These are phyloP conservation scores for Carex scoparia DNA, from an alignment of 176 grass and related monocot species.

Conservation along the genomic window DNA sequence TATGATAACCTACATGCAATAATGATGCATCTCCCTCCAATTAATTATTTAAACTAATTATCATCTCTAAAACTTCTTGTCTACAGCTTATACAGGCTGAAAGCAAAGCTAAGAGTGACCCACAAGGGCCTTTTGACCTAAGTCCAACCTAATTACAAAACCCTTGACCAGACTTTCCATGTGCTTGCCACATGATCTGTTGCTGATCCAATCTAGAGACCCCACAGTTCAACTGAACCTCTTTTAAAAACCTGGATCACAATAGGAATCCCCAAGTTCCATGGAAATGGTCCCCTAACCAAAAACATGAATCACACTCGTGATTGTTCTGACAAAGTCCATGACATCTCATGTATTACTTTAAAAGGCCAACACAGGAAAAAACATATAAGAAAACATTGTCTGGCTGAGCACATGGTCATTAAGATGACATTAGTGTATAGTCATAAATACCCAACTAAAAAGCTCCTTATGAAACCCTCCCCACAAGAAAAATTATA, in stretches of 20 bases:
- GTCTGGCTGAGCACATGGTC: slow-evolving; percentile 14
- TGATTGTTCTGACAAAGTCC: slow-evolving; percentile 7
- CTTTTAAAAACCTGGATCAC: neutral
- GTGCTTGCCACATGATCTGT: slow-evolving; percentile 25
- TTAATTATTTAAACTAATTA: slow-evolving; percentile 5
- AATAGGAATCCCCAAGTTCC: slow-evolving; percentile 19
- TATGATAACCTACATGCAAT: neutral
- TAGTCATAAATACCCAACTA: neutral
- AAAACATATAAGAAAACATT: neutral
- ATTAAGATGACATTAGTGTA: neutral
- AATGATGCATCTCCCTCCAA: neutral
- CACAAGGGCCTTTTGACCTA: slow-evolving; percentile 17
- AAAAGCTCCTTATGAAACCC: slow-evolving; percentile 1
- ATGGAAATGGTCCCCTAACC: slow-evolving; percentile 13
- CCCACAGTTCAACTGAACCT: neutral
- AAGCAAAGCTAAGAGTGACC: neutral
- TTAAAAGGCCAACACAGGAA: slow-evolving; percentile 8
- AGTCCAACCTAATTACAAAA: slow-evolving; percentile 26
- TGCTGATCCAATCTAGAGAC: slow-evolving; percentile 26
- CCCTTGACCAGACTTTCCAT: slow-evolving; percentile 25
- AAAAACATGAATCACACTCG: slow-evolving; percentile 10
- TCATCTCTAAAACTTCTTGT: neutral
- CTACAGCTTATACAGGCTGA: slow-evolving; percentile 15
- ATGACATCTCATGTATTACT: slow-evolving; percentile 19
- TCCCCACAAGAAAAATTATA: neutral